phyloP scores from a whole-genome alignment of 148 eudicot species.

The Chenopodium quinoa region DNA sequence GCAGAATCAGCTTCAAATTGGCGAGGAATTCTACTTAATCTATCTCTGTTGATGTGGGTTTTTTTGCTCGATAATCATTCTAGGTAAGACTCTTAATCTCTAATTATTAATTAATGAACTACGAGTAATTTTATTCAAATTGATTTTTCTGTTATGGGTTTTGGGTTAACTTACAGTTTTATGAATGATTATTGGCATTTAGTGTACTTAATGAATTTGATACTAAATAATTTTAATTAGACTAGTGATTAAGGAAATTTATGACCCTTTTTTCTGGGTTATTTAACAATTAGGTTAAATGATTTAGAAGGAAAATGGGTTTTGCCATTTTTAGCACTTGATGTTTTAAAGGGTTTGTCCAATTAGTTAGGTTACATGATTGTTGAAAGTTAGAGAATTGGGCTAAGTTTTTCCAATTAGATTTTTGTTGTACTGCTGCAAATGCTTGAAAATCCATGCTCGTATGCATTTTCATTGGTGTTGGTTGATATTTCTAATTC shows the following conservation, averaged over 20 bases:
- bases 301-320: not conserved
- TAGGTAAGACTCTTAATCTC: not conserved
- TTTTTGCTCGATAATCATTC: not conserved
- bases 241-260: too few species aligned
- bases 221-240: too few species aligned
- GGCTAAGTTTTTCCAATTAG: too few species aligned
- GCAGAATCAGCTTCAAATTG: not conserved
- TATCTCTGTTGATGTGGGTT: not conserved
- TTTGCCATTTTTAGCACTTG: not conserved
- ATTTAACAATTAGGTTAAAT: too few species aligned
- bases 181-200: not conserved
- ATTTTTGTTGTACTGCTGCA: not conserved
- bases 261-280: not conserved
- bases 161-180: not conserved
- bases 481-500: too few species aligned
- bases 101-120: not conserved
- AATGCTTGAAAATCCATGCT: not conserved
- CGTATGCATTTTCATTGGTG: too few species aligned
- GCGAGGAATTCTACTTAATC: not conserved
- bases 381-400: not conserved
- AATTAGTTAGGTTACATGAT: not conserved
- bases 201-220: not conserved
- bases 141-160: not conserved
- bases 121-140: too few species aligned
- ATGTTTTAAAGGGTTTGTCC: not conserved